Conservation (phyloP, 2,329 filamentous ascomycete genomes). For the Microsporum ferrugineum region DNA sequence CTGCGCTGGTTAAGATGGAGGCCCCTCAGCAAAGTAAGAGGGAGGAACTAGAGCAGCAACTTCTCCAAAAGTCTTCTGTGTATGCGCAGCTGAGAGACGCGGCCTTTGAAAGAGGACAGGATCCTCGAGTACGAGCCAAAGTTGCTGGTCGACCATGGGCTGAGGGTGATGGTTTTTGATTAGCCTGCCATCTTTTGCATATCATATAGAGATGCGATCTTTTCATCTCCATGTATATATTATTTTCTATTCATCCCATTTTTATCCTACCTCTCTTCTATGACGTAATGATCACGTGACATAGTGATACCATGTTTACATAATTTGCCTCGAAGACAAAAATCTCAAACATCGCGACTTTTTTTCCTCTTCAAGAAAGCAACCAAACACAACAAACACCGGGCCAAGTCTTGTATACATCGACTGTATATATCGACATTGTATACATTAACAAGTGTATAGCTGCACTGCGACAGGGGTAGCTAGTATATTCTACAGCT, state of each 20-base stretch:
- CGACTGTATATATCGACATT: not conserved
- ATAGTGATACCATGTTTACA: not conserved
- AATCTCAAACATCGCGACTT: constrained; percentile 5
- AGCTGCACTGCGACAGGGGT: too few relatives aligned
- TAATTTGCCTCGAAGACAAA: constrained; percentile 7
- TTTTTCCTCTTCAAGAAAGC: not conserved
- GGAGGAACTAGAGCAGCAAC: constrained; percentile 32
- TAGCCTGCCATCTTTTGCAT: not conserved
- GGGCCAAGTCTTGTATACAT: not conserved
- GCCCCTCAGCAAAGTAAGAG: constrained; percentile 35
- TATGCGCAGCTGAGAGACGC: constrained; percentile 33
- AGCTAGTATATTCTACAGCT: too few relatives aligned
- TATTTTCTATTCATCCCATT: not conserved
- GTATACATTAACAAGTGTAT: too few relatives aligned
- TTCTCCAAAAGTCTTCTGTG: constrained; percentile 33
- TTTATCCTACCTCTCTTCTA: not conserved
- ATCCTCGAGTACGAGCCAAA: constrained; percentile 41
- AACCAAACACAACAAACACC: constrained; percentile 7
- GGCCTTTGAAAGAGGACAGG: constrained; percentile 41
- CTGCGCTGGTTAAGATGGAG: constrained; percentile 21
- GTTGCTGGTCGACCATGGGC: constrained; percentile 45
- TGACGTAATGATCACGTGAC: not conserved
- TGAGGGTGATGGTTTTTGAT: constrained; percentile 45
- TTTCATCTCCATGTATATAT: not conserved
- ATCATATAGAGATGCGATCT: not conserved